Conservation (phyloP, 148 eudicot genomes). For the Diospyros kaki region DNA sequence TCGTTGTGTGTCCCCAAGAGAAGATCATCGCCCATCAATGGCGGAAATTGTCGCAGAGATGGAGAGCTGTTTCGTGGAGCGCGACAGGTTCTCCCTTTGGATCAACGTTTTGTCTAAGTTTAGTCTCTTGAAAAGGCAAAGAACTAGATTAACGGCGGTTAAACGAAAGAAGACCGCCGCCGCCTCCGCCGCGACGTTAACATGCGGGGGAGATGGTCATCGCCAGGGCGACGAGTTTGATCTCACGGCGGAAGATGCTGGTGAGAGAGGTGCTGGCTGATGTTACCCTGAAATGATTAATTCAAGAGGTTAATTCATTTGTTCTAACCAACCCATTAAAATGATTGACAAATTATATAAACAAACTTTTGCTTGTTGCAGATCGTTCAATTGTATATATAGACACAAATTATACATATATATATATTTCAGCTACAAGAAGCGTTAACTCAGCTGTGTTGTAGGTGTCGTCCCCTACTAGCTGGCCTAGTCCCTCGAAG, state of each 20-base stretch:
- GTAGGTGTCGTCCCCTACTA: background rate
- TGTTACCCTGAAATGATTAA: background rate
- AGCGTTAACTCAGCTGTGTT: no score
- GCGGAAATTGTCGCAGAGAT: conserved; percentile 34
- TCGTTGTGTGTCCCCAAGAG: conserved; percentile 34
- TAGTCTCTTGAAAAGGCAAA: conserved; percentile 15
- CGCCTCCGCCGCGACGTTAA: conserved; percentile 4
- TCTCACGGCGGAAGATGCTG: conserved; percentile 29
- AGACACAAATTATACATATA: no score
- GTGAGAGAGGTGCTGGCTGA: conserved; percentile 43
- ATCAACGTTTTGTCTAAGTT: conserved; percentile 14
- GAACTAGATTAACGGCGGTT: background rate
- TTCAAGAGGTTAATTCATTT: no score
- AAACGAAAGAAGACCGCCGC: conserved; percentile 11
- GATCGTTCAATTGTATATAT: no score
- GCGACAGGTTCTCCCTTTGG: conserved; percentile 27
- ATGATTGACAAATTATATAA: conserved; percentile 3
- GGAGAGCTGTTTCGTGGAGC: conserved; percentile 26
- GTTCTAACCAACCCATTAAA: background rate
- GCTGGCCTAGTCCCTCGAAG: background rate
- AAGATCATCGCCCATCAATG: conserved; percentile 42
- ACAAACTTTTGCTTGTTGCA: background rate
- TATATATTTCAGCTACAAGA: no score
- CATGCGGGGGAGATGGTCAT: conserved; percentile 17
- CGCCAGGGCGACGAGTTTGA: conserved; percentile 13